These are phyloP conservation scores for Paxillus involutus DNA, from an alignment of 768 basidiomycete genomes.

Conservation along the genomic window DNA sequence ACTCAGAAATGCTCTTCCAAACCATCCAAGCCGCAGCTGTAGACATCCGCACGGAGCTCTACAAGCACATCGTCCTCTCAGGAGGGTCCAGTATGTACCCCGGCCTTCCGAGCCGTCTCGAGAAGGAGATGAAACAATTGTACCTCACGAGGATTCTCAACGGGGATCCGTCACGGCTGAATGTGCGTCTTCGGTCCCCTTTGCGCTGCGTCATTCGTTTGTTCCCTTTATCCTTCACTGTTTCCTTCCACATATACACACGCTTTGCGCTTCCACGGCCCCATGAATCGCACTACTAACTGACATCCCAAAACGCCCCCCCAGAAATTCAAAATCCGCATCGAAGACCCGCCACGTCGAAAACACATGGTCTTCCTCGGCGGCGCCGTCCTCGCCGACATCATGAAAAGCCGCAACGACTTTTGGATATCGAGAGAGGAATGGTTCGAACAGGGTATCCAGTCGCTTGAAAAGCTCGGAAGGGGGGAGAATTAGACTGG, in stretches of 20 bases:
- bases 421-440: constrained; percentile 96
- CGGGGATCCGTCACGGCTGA: constrained; percentile 80
- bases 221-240: not conserved
- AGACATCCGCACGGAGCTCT: constrained; percentile 86
- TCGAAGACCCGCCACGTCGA: constrained; percentile 96
- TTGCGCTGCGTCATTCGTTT: not conserved
- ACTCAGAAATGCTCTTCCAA: constrained; percentile 89
- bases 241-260: not conserved
- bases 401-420: constrained; percentile 92
- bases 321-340: constrained; percentile 99
- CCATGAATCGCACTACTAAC: not conserved
- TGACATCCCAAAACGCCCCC: not conserved
- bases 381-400: constrained; percentile 97
- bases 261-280: too few relatives aligned
- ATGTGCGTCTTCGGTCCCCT: constrained; percentile 52
- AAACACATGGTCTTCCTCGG: constrained; percentile 99
- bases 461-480: constrained; percentile 83
- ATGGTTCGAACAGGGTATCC: constrained; percentile 89
- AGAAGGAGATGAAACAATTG: constrained; percentile 99
- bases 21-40: constrained; percentile 92
- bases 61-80: constrained; percentile 97
- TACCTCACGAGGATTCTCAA: constrained; percentile 88
- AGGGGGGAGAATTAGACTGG: constrained; percentile 50
- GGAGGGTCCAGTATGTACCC: constrained; percentile 99
- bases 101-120: constrained; percentile 91